Evolutionary conservation across 1,139 yeast species (phyloP), one percentile per base, ranked within the genome.

Genomic region (Suhomyces maxii): DNA sequence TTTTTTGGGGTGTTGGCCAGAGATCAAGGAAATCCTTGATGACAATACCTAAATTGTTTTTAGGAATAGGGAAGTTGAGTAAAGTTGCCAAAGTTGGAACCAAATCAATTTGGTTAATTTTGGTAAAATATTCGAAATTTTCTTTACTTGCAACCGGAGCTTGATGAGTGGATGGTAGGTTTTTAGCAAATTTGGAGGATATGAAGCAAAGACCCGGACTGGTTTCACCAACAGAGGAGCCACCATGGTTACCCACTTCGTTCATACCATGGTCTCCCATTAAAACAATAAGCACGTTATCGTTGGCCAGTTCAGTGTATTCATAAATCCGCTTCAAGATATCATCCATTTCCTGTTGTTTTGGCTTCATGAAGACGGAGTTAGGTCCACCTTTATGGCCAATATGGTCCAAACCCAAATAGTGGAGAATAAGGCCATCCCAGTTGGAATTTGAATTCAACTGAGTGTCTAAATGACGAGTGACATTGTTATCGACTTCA

Each of bases 261-360:
- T 88, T 89, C 98, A 91, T 91, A 1, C 98, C 98, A 64, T 91
- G 98, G 59, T 91, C 98, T 1, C 99, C 99, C 71, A 89, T 71
- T 1, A 93, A 80, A 7, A 93, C 80, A 33, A 93, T 68, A 39
- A 93, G 64, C 0, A 96, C 86, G 23, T 77, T 69, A 26, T 83
- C 79, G 2, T 49, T 42, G 4, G 46, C 25, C 3, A 54, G 41
- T 1, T 50, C 39, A 11, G 58, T 49, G 8, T 73, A 66, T 0
- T 69, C 60, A 60, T 82, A 89, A 0, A 93, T 63, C 34, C 71
- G 59, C 43, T 74, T 52, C 7, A 90, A 70, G 2, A 93, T 77
- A 0, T 49, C 56, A 63, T 93, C 97, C 96, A 93, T 89, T 64
- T 93, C 99, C 7, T 48, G 49, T 53, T 90, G 98, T 57, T 93